phyloP scores from a whole-genome alignment of 768 basidiomycete species.

The Phanerochaete sordida region DNA sequence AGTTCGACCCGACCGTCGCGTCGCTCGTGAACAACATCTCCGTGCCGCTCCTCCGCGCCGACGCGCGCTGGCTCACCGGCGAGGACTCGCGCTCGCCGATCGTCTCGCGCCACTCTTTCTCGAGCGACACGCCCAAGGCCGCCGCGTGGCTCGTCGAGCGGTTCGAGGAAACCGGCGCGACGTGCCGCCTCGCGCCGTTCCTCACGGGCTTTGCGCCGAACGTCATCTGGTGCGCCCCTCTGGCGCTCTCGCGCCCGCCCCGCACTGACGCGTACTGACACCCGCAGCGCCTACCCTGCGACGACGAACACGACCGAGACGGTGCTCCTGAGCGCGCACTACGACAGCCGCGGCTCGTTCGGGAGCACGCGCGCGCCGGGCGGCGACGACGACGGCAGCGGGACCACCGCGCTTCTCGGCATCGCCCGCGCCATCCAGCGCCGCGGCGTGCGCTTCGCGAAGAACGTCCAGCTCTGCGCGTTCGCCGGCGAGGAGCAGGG shows the following conservation, averaged over 20 bases:
- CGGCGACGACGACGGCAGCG: conserved; percentile 62
- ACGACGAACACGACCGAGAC: conserved; percentile 55
- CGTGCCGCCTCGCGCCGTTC: conserved; percentile 67
- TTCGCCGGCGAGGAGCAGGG: conserved; percentile 96
- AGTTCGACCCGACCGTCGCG: conserved; percentile 69
- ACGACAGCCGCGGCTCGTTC: conserved; percentile 89
- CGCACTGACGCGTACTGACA: too few relatives aligned
- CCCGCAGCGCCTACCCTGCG: conserved; percentile 51
- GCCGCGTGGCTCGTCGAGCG: conserved; percentile 71
- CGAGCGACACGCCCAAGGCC: conserved; percentile 58
- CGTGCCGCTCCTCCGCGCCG: conserved; percentile 57
- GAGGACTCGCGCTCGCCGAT: conserved; percentile 75
- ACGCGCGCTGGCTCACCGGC: conserved; percentile 82
- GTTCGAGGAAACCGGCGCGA: conserved; percentile 74
- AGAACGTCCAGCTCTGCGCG: conserved; percentile 74
- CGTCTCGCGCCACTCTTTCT: conserved; percentile 79
- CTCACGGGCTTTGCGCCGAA: conserved; percentile 77
- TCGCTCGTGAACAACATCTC: conserved; percentile 68
- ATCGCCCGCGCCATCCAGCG: conserved; percentile 75
- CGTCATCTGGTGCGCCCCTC: conserved; percentile 81
- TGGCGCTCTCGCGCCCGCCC: too few relatives aligned
- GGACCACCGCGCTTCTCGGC: conserved; percentile 68
- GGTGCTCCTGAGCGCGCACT: conserved; percentile 81
- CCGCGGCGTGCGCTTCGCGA: conserved; percentile 64
- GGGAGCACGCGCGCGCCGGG: conserved; percentile 68